These are phyloP conservation scores for Cryptosporidium sp. DNA, from an alignment of 169 alveolate species.

Conservation along the genomic window DNA sequence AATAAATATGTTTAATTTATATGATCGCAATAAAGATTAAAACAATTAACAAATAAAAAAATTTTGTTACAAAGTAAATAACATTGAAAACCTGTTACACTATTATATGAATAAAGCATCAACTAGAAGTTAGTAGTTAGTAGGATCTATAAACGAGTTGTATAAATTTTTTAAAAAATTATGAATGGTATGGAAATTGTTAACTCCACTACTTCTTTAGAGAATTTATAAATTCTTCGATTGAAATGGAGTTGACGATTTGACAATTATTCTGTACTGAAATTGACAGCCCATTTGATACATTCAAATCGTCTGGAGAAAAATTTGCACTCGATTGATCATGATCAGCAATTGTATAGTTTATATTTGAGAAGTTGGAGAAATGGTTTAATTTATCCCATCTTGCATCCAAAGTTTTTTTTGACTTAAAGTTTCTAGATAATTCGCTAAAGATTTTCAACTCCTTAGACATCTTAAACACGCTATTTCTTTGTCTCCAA, in stretches of 20 bases:
- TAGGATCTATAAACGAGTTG: not conserved
- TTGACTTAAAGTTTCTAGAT: slow-evolving; percentile 5
- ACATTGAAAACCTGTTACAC: not conserved
- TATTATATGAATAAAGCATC: not conserved
- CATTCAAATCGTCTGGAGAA: not conserved
- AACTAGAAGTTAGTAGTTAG: not conserved
- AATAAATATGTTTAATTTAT: too few species aligned
- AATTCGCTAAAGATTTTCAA: slow-evolving; percentile 11
- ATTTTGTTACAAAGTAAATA: too few species aligned
- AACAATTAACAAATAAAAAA: too few species aligned
- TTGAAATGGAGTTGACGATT: slow-evolving; percentile 36
- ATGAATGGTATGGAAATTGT: not conserved
- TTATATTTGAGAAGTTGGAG: not conserved
- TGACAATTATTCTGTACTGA: slow-evolving; percentile 17
- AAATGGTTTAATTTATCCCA: slow-evolving; percentile 20
- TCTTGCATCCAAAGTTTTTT: slow-evolving; percentile 5
- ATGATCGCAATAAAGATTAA: not conserved
- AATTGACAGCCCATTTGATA: not conserved
- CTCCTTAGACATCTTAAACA: not conserved
- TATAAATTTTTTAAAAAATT: not conserved
- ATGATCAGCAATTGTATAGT: not conserved
- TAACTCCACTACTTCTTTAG: not conserved
- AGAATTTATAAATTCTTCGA: slow-evolving; percentile 52
- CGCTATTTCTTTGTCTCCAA: slow-evolving; percentile 36
- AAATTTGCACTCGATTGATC: not conserved